Base-by-base conservation (phyloP, 2,329 filamentous ascomycete species). In the Plenodomus biglobosus region DNA sequence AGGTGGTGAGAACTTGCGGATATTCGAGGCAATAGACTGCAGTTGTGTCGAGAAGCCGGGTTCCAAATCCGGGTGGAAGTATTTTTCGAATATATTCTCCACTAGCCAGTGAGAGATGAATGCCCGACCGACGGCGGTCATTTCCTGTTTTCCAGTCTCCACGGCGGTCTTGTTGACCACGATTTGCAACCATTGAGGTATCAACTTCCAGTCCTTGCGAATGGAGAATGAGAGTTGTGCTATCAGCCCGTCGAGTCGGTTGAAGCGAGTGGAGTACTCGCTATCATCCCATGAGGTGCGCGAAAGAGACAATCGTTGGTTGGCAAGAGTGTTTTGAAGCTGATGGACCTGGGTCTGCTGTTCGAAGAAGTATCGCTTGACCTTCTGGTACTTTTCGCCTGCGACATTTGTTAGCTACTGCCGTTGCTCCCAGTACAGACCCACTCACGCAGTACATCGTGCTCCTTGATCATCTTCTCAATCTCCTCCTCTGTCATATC, bases 361-460 rank as follows among this genome's bases (percentile, higher is more conserved):
- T 56, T 97, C 94, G 71, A 97, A 97, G 70, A 96, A 99, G 63
- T 96, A 88, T 46, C 91, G 86, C 77, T 99, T 99, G 48, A 99
- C 92, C 69, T 96, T 96, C 71, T 95, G 95, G 71, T 99, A 99
- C 76, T 99, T 99, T 59, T 84, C 85, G 66, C 94, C 92, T 96
- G 43, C 50, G 50, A 38, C 22, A 32, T 20, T 3, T 24, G 43
- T 55, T 40, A 50, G 48, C 30, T 37, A 48, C 5, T 19, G 20
- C 24, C 15, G 13, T 41, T 30, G 7, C 24, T 3, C 2, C 5
- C 3, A 8, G 32, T 15, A 8, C 7, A 8, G 32, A 24, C 8
- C 21, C 18, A 56, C 75, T 71, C 66, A 79, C 77, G 75, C 51
- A 79, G 61, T 48, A 78, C 73, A 40, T 78, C 77, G 54, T 79